Percentiles rank a stretch among this genome's conserved stretches.
Evolutionary conservation across 2,329 filamentous ascomycete genomes (phyloP).

Genomic region (Fusarium sp.): DNA sequence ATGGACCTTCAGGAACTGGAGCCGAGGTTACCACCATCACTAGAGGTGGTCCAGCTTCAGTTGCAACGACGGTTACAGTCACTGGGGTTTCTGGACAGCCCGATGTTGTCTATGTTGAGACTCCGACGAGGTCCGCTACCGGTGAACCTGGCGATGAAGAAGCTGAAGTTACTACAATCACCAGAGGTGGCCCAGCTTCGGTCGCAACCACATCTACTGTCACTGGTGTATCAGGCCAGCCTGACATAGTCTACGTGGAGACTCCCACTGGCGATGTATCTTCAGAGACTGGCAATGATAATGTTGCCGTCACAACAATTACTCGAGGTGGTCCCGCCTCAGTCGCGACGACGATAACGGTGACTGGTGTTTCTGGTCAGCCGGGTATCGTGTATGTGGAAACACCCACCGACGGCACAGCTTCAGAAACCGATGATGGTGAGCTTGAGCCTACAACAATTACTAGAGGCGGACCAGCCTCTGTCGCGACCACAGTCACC

Average conservation of each 20-base stretch:
- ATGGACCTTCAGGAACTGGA: neutral
- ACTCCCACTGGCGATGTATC: too few species aligned
- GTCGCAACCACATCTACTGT: too few species aligned
- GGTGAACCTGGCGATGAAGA: too few species aligned
- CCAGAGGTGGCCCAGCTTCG: neutral
- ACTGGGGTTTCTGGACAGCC: neutral
- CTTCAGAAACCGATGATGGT: neutral
- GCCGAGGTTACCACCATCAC: neutral
- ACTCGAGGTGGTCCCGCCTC: constrained; percentile 4
- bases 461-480: neutral
- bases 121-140: neutral
- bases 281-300: too few species aligned
- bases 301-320: too few species aligned
- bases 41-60: neutral
- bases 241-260: too few species aligned
- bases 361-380: neutral
- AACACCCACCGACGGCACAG: neutral
- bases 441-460: neutral
- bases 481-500: neutral
- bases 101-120: neutral
- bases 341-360: neutral
- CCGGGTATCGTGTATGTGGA: constrained; percentile 2
- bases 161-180: neutral
- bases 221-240: too few species aligned
- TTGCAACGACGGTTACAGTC: neutral